Percentiles rank a stretch among this genome's conserved stretches.
Evolutionary conservation across 495 filamentous ascomycete genomes (phyloP).

Genomic region (Talaromyces wortmannii): DNA sequence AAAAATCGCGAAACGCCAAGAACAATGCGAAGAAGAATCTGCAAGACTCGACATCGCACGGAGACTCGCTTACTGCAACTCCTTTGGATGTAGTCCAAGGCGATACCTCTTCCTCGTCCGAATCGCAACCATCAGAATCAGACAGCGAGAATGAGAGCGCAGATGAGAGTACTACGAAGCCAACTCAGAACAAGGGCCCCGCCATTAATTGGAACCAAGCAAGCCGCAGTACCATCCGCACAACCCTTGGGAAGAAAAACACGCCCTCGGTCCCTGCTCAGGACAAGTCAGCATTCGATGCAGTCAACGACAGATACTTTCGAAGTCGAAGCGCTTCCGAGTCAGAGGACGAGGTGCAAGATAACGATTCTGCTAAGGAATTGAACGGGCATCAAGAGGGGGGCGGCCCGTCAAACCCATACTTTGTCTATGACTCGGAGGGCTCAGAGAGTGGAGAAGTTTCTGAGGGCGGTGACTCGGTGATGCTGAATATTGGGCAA

Average conservation of each 20-base stretch:
- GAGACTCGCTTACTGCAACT: constrained; percentile 26
- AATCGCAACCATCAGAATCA: constrained; percentile 15
- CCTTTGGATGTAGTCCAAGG: constrained; percentile 28
- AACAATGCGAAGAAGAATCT: constrained; percentile 16
- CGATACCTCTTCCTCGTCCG: constrained; percentile 21
- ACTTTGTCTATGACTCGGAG: constrained; percentile 26
- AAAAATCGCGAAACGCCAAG: constrained; percentile 22
- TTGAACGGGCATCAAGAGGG: constrained; percentile 17
- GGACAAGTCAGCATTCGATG: constrained; percentile 20
- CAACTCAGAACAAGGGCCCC: constrained; percentile 17
- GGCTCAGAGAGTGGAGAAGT: constrained; percentile 22
- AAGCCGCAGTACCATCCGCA: constrained; percentile 26
- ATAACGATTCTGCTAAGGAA: constrained; percentile 10
- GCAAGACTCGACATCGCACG: constrained; percentile 31
- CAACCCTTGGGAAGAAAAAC: constrained; percentile 18
- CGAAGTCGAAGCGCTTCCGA: constrained; percentile 30
- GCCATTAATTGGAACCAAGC: constrained; percentile 36
- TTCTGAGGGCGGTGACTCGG: constrained; percentile 32
- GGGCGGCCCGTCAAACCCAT: constrained; percentile 9
- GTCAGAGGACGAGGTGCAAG: constrained; percentile 11
- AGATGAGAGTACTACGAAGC: not conserved
- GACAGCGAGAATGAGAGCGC: constrained; percentile 4
- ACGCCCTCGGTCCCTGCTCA: constrained; percentile 2
- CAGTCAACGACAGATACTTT: constrained; percentile 34
- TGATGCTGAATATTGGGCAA: constrained; percentile 33